Evolutionary conservation across 345 rosid species (phyloP), one percentile per base, ranked within the genome.

Genomic region (Odontarrhena argentea): DNA sequence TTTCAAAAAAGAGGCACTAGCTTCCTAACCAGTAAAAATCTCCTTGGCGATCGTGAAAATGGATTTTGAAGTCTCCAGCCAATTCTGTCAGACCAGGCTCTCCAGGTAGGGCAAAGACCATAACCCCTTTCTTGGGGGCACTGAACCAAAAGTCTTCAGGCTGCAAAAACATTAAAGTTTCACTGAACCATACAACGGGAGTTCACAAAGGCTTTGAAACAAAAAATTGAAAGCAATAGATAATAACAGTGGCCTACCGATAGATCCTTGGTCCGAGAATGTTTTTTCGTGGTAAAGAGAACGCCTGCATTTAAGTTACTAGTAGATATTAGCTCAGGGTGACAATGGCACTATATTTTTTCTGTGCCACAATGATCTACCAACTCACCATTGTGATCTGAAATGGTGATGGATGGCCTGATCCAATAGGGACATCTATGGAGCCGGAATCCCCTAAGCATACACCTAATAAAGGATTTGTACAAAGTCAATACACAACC

Each of bases 1-100:
- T 40, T 37, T 73, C 25, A 13, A 62, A 26, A 46, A 42, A 4
- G 28, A 9, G 24, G 37, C 7, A 25, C 26, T 22, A 63, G 74
- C 76, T 28, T 64, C 76, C 91, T 5, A 54, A 89, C 96, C 91
- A 87, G 89, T 85, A 89, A 71, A 89, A 89, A 73, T 89, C 96
- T 84, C 96, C 96, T 80, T 89, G 96, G 49, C 92, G 88, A 59
- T 87, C 96, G 63, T 89, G 93, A 71, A 89, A 89, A 60, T 87
- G 96, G 70, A 89, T 81, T 78, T 87, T 89, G 69, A 89, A 87
- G 74, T 89, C 96, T 18, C 96, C 93, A 58, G 81, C 76, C 60
- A 89, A 73, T 77, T 89, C 86, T 13, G 96, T 74, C 60, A 89
- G 75, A 73, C 96, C 96, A 2, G 96, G 96, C 65, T 89, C 93